A percentile compares a stretch with the other conserved stretches of the same genome.
Evolutionary conservation across 805 yeast species (phyloP).

Genomic region (Lipomyces anomalus): DNA sequence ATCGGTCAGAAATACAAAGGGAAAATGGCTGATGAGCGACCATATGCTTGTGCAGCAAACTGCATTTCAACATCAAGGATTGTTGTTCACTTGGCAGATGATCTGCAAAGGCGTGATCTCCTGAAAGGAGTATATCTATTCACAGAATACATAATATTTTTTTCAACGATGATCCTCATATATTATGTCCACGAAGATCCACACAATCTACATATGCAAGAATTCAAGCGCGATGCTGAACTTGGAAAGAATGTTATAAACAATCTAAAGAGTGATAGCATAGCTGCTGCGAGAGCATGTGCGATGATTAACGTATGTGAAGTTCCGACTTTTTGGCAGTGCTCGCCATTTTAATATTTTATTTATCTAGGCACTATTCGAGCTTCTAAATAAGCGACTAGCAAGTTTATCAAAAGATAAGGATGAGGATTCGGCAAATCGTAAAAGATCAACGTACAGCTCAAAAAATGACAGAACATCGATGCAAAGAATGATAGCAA

Average conservation of each 20-base stretch:
- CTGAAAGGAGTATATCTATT: slow-evolving; percentile 88
- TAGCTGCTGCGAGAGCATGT: slow-evolving; percentile 76
- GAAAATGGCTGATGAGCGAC: slow-evolving; percentile 45
- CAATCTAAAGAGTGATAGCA: slow-evolving; percentile 62
- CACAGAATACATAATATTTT: slow-evolving; percentile 80
- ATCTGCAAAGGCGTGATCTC: slow-evolving; percentile 65
- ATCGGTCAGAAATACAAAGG: slow-evolving; percentile 49
- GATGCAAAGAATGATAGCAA: not conserved
- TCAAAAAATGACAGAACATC: not conserved
- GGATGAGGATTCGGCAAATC: slow-evolving; percentile 8
- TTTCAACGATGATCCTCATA: slow-evolving; percentile 79
- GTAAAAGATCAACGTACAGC: slow-evolving; percentile 1
- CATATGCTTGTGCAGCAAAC: slow-evolving; percentile 68
- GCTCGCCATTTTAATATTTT: too few relatives aligned
- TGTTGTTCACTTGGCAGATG: slow-evolving; percentile 74
- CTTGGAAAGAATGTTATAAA: slow-evolving; percentile 71
- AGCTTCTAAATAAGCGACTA: slow-evolving; percentile 29
- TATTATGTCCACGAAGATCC: slow-evolving; percentile 62
- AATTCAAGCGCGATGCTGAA: slow-evolving; percentile 69
- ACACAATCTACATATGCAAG: slow-evolving; percentile 30
- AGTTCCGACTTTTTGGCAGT: too few relatives aligned
- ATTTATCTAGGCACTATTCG: too few relatives aligned
- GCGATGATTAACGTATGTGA: slow-evolving; percentile 45
- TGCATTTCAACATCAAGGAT: slow-evolving; percentile 80
- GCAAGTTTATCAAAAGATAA: too few relatives aligned